Base-by-base conservation (phyloP, 768 basidiomycete genomes). In the Leccinellum rugosiceps region DNA sequence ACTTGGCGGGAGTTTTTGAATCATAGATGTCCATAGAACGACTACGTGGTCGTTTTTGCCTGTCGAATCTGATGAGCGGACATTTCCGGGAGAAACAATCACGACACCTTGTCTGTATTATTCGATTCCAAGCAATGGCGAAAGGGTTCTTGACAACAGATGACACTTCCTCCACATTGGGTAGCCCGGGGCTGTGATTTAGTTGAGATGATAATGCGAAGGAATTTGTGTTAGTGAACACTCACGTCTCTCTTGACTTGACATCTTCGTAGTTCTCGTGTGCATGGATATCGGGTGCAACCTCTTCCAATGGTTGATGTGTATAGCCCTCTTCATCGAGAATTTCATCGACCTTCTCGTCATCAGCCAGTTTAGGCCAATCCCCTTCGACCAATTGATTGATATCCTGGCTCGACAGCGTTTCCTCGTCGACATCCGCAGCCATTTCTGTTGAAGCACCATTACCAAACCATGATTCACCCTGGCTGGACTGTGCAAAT, bases 321-420 rank as follows among this genome's bases (percentile, higher is more conserved):
- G 30, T 17, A 6, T n/a, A n/a, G n/a, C 54, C 58, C 5, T 58
- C 63, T 13, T 60, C 61, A 25, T 63, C 59, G 13, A 57, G 28
- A 26, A 38, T 44, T 19, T 61, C 63, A 48, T 68, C 61, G 6
- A 63, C 34, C 28, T 59, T 50, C 6, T 32, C 57, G 13, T 62
- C 52, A 1, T 56, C 58, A 11, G 41, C 46, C 10, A 47, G 5
- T 28, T 61, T 55, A 30, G 34, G 50, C 69, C 61, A 68, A n/a
- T 70, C 68, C 7, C 58, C 52, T 48, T 66, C 67, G 26, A 61
- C 60, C 8, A 64, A 57, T 41, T 73, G 65, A 44, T 68, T 66
- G 35, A 77, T 73, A 25, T 74, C 70, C 51, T 75, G 72, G 53
- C 70, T 73, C 11, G 68, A 68, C 21, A 76, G 53, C 43, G 71